A percentile compares a stretch with the other conserved stretches of the same genome.
Conservation (phyloP, 1,284 basidiomycete species). For the Moesziomyces antarcticus region DNA sequence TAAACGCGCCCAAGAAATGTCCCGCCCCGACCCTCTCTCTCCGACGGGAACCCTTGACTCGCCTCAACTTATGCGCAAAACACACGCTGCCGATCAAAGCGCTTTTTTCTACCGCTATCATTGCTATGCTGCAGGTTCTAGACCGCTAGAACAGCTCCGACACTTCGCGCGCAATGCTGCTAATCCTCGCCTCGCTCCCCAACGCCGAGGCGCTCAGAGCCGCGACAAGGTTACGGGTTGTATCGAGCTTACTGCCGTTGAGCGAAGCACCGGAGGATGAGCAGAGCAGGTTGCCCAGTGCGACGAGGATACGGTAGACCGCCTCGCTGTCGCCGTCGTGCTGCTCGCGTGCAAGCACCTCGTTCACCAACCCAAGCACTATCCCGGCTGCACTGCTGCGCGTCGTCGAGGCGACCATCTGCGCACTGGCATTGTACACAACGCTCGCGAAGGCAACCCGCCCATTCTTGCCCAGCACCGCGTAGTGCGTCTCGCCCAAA, state of each 20-base stretch:
- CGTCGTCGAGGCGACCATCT: conserved; percentile 20
- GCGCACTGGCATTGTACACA: conserved; percentile 74
- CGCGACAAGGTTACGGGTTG: too few species aligned
- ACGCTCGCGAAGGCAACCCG: conserved; percentile 80
- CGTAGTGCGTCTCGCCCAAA: conserved; percentile 46
- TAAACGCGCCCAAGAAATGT: background rate
- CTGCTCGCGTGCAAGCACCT: conserved; percentile 69
- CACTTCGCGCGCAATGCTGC: too few species aligned
- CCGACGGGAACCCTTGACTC: too few species aligned
- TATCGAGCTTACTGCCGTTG: too few species aligned
- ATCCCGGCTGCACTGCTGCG: conserved; percentile 28
- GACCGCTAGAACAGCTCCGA: too few species aligned
- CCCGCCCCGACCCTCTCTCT: conserved; percentile 2
- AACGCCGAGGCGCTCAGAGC: too few species aligned
- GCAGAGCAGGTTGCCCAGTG: conserved; percentile 77
- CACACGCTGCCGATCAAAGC: too few species aligned
- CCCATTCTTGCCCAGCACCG: conserved; percentile 75
- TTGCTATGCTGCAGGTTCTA: too few species aligned
- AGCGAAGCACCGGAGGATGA: too few species aligned
- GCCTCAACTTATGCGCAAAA: too few species aligned
- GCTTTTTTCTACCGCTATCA: too few species aligned
- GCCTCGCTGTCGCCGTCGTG: conserved; percentile 78
- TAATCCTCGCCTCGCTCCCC: too few species aligned
- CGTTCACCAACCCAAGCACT: conserved; percentile 48
- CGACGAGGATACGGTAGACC: conserved; percentile 84